Percentiles rank a stretch among this genome's conserved stretches.
phyloP scores from a whole-genome alignment of 2,329 filamentous ascomycete genomes.

The Cadophora sp. region DNA sequence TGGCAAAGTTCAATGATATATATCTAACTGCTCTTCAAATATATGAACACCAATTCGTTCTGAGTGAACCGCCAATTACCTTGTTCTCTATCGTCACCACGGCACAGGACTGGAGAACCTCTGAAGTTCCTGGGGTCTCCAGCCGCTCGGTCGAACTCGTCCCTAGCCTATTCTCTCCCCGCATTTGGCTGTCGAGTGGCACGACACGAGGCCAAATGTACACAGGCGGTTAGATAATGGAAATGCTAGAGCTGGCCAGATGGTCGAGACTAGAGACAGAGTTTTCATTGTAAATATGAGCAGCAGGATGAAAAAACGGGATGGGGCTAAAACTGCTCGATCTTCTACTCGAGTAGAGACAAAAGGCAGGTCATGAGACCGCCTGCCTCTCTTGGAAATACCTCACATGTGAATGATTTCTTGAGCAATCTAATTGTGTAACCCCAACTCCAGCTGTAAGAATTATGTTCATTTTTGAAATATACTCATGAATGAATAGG shows the following conservation, averaged over 20 bases:
- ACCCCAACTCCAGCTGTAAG: conserved; percentile 14
- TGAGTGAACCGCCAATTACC: background rate
- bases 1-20: background rate
- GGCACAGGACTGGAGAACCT: background rate
- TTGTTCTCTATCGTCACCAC: background rate
- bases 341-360: too few species aligned
- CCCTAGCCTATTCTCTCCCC: conserved; percentile 13
- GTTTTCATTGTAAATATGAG: background rate
- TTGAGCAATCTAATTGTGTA: background rate
- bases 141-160: conserved; percentile 8
- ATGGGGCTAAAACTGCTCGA: background rate
- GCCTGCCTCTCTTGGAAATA: background rate
- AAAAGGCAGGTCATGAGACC: background rate
- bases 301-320: background rate
- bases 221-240: conserved; percentile 6
- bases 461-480: conserved; percentile 17
- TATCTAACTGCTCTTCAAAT: conserved; percentile 6
- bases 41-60: background rate
- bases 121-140: conserved; percentile 3
- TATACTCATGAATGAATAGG: conserved; percentile 19
- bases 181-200: conserved; percentile 5
- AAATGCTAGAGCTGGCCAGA: background rate
- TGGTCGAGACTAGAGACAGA: background rate
- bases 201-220: background rate
- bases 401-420: conserved; percentile 5